Evolutionary conservation across 495 filamentous ascomycete species (phyloP), one percentile per base, ranked within the genome.

Genomic region (Delitschia confertaspora): DNA sequence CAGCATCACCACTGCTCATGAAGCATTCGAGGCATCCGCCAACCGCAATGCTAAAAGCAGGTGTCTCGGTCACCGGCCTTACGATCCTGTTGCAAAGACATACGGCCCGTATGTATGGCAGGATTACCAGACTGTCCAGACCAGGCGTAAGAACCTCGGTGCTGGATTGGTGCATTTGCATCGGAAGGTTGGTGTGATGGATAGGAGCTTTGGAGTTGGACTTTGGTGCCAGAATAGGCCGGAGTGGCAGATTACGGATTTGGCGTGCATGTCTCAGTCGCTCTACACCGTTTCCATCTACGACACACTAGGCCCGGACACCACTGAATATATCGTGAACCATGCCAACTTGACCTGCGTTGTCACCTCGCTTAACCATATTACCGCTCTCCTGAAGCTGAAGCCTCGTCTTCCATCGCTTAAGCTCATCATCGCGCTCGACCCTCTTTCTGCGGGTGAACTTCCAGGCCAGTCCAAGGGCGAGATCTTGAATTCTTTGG

Each of bases 161-260:
- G 83, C 80, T 31, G 91, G 93, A 39, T 64, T 96, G 38, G 80
- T 86, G 33, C 78, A 88, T 63, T 62, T 96, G 56, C 84, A 93
- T 62, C 70, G 82, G 51, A 73, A 76, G 47, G 68, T 75, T 45
- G 82, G 81, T 5, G 69, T 83, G 35, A 68, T 69, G 6, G 64
- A 66, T 34, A 83, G 18, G 6, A 19, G 89, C 65, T 85, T 91
- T 59, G 85, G 81, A 36, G 74, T 96, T 45, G 91, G 91, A 23
- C 66, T 98, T 13, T 98, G 91, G 91, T 86, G 85, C 43, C 85
- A 89, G 67, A 98, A 98, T 63, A 77, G 91, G 38, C 83, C 89
- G 4, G 91, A 98, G 64, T 98, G 91, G 91, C 91, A 98, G 71
- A 82, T 98, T 41, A 79, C 85, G 33, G 91, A 98, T 75, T 65